Evolutionary conservation across 208 protist genomes (phyloP), one percentile per base, ranked within the genome.

Genomic region (Trypanosoma rangeli): DNA sequence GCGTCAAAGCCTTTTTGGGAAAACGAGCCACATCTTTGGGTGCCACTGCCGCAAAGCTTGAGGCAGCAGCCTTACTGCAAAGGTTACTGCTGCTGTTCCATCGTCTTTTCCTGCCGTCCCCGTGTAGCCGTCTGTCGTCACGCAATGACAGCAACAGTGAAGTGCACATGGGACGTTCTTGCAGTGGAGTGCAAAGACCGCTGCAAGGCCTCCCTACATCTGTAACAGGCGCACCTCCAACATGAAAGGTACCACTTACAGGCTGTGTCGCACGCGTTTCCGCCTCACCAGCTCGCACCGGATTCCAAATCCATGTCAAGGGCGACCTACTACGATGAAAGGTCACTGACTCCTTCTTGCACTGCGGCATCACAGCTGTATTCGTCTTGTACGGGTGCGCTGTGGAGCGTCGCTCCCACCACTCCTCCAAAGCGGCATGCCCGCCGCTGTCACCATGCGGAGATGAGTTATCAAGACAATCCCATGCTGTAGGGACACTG

Each of bases 51-150:
- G 8, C 35, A 26, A 16, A 16, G 31, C 35, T 28, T 29, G 56
- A 49, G 16, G 57, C 31, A 29, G 18, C 37, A 16, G 37, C 31
- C 24, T 62, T 46, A 22, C 20, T 62, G 29, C 42, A 35, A 5
- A 62, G 37, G 10, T 49, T 49, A 62, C 31, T 44, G 37, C 57
- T 62, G 57, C 22, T 62, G 33, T 46, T 49, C 57, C 57, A 62
- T 16, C n/a, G 31, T 33, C 13, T 20, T 46, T 49, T 62, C 5
- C 13, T 33, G 29, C n/a, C 9, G 20, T 20, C 57, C 4, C n/a
- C 55, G 8, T 20, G 18, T 13, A 20, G 55, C 12, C 22, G 22
- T 4, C 42, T 59, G 33, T 59, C 55, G 8, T 29, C 55, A 59
- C 29, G 55, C 55, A 59, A 16, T 37, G 55, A 59, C 26, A 59